Evolutionary conservation across 208 protist genomes (phyloP).

Genomic region (Crithidia expoeki): DNA sequence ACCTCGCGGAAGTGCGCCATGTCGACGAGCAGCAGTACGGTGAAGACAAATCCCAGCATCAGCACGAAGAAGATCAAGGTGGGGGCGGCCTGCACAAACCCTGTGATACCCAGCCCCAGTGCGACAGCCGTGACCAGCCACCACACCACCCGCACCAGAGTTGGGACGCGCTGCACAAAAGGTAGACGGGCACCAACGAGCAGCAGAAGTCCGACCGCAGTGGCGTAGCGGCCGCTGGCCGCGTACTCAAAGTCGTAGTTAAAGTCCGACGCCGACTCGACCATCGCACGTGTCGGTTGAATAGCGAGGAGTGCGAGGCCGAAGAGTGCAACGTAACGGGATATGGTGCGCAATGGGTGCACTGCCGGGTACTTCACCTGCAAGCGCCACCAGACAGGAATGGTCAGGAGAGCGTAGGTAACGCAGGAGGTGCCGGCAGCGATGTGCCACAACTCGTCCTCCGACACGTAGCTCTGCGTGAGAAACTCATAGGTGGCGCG

Average conservation of each 20-base stretch:
- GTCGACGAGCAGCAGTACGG: conserved; percentile 57
- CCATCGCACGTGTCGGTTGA: conserved; percentile 46
- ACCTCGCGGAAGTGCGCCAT: conserved; percentile 70
- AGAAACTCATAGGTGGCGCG: conserved; percentile 81
- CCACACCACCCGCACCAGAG: conserved; percentile 44
- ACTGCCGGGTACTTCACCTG: conserved; percentile 34
- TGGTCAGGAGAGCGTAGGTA: conserved; percentile 61
- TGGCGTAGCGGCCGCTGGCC: conserved; percentile 33
- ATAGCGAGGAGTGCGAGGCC: conserved; percentile 54
- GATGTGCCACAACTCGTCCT: conserved; percentile 60
- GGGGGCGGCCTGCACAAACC: conserved; percentile 53
- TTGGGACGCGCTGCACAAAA: conserved; percentile 38
- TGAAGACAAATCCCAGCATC: conserved; percentile 58
- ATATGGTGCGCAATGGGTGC: conserved; percentile 25
- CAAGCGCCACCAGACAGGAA: conserved; percentile 65
- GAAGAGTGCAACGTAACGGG: conserved; percentile 29
- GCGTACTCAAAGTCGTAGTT: conserved; percentile 55
- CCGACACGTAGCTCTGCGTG: conserved; percentile 71
- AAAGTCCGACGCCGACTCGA: conserved; percentile 30
- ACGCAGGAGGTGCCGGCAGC: conserved; percentile 53
- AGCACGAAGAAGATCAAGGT: conserved; percentile 49
- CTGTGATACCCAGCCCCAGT: conserved; percentile 59
- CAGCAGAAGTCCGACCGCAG: conserved; percentile 45
- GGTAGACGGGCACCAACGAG: conserved; percentile 44
- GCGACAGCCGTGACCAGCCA: conserved; percentile 48